Conservation (phyloP, 1,284 basidiomycete species). For the Ceratobasidium sp. region DNA sequence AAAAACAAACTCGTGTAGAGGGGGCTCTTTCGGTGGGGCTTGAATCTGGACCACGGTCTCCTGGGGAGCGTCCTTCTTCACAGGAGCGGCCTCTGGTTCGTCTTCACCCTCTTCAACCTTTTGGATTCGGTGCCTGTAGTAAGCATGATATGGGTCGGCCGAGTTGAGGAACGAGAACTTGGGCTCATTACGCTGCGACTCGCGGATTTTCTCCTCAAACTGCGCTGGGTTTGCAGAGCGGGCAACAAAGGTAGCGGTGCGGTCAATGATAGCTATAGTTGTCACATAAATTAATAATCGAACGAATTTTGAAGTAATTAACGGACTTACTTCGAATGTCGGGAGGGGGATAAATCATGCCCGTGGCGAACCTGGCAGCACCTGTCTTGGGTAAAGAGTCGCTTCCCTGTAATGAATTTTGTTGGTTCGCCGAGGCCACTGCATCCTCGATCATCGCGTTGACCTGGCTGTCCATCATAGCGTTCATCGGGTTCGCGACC, state of each 20-base stretch:
- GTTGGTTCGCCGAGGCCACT: constrained; percentile 40
- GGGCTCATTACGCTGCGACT: constrained; percentile 90
- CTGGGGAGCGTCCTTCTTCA: constrained; percentile 52
- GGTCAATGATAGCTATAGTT: constrained; percentile 86
- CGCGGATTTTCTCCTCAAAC: constrained; percentile 94
- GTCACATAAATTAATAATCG: constrained; percentile 27
- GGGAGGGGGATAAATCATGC: constrained; percentile 88
- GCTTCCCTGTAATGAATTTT: constrained; percentile 42
- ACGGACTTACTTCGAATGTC: constrained; percentile 81
- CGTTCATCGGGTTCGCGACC: constrained; percentile 50
- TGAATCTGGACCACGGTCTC: constrained; percentile 36
- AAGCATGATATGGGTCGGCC: constrained; percentile 94
- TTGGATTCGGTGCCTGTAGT: constrained; percentile 89
- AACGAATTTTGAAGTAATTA: constrained; percentile 22
- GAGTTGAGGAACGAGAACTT: constrained; percentile 96
- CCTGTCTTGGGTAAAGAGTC: constrained; percentile 46
- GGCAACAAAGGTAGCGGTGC: constrained; percentile 92
- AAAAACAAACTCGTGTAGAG: constrained; percentile 80
- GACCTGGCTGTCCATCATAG: constrained; percentile 46
- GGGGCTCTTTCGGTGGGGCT: constrained; percentile 69
- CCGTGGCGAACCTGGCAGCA: constrained; percentile 66
- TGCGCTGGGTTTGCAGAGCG: constrained; percentile 84
- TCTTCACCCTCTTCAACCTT: constrained; percentile 74
- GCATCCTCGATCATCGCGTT: constrained; percentile 44
- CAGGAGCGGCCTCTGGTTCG: constrained; percentile 61